Conservation (phyloP, 768 basidiomycete genomes). For the Mrakia frigida region DNA sequence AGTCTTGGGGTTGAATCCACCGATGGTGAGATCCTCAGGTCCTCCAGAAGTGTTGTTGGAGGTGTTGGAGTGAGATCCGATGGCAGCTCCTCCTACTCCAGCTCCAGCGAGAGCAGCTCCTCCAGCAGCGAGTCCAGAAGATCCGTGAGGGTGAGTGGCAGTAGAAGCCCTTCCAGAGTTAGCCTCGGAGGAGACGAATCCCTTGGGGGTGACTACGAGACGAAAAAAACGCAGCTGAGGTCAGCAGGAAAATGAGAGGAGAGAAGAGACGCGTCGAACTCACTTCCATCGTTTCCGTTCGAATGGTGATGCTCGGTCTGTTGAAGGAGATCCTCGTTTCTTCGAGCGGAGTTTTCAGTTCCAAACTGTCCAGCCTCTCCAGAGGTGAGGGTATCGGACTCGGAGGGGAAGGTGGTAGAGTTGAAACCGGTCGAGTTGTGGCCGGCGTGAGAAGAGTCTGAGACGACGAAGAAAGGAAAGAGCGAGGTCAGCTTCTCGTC, state of each 20-base stretch:
- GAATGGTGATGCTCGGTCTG: background rate
- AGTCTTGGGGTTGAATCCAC: constrained; percentile 33
- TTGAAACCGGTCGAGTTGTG: constrained; percentile 1
- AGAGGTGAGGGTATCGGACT: constrained; percentile 14
- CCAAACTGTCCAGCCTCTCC: constrained; percentile 17
- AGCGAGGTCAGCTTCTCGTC: background rate
- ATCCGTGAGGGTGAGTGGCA: background rate
- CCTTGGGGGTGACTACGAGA: too few species aligned
- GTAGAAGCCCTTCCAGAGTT: background rate
- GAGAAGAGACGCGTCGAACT: background rate
- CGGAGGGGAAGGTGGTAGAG: constrained; percentile 8
- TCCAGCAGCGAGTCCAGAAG: background rate
- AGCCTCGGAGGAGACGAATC: too few species aligned
- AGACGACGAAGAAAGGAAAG: too few species aligned
- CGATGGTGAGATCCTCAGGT: constrained; percentile 33
- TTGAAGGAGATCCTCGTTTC: constrained; percentile 13
- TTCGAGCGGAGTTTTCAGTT: constrained; percentile 20
- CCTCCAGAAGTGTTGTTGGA: constrained; percentile 21
- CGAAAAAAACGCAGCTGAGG: too few species aligned
- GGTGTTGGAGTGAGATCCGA: background rate
- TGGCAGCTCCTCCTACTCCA: constrained; percentile 15
- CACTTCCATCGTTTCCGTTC: background rate
- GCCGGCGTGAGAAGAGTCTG: too few species aligned
- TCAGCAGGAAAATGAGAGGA: too few species aligned
- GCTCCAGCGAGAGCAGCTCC: constrained; percentile 20